Evolutionary conservation across 2,329 filamentous ascomycete genomes (phyloP).

Genomic region (Nigrospora oryzae): DNA sequence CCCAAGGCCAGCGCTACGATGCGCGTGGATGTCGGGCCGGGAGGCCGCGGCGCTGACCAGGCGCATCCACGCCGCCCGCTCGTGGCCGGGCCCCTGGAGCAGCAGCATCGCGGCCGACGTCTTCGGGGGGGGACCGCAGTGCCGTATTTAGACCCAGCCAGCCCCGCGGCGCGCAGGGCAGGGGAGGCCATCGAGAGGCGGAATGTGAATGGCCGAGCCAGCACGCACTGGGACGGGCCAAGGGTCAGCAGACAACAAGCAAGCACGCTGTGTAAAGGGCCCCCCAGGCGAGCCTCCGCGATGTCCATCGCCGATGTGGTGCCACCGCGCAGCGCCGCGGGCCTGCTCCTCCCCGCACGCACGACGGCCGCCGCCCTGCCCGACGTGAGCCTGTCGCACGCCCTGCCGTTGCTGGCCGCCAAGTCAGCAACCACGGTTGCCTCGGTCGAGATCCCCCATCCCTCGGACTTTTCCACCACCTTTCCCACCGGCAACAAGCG

Average conservation of each 20-base stretch:
- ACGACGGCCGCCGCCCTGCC: conserved; percentile 6
- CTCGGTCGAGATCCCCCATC: conserved; percentile 1
- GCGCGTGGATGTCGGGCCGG: too few species aligned
- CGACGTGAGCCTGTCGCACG: conserved; percentile 2
- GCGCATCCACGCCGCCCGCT: too few species aligned
- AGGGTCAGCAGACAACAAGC: neutral
- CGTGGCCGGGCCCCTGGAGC: too few species aligned
- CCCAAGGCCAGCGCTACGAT: too few species aligned
- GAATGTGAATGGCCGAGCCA: conserved; percentile 25
- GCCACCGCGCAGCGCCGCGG: conserved; percentile 18
- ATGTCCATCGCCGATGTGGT: conserved; percentile 25
- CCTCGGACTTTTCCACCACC: conserved; percentile 4
- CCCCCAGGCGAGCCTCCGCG: conserved; percentile 1
- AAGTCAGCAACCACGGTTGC: conserved; percentile 3
- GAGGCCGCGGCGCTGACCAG: too few species aligned
- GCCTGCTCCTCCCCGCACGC: conserved; percentile 16
- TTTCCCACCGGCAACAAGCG: conserved; percentile 15
- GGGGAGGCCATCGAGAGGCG: conserved; percentile 14
- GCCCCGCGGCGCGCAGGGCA: conserved; percentile 19
- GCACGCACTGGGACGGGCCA: neutral
- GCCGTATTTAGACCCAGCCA: conserved; percentile 14
- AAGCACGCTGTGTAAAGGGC: neutral
- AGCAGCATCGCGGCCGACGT: too few species aligned
- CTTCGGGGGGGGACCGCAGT: neutral
- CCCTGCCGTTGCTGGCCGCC: conserved; percentile 1